Evolutionary conservation across 2,329 filamentous ascomycete species (phyloP), one percentile per base, ranked within the genome.

Genomic region (Leptosphaerulina australis): DNA sequence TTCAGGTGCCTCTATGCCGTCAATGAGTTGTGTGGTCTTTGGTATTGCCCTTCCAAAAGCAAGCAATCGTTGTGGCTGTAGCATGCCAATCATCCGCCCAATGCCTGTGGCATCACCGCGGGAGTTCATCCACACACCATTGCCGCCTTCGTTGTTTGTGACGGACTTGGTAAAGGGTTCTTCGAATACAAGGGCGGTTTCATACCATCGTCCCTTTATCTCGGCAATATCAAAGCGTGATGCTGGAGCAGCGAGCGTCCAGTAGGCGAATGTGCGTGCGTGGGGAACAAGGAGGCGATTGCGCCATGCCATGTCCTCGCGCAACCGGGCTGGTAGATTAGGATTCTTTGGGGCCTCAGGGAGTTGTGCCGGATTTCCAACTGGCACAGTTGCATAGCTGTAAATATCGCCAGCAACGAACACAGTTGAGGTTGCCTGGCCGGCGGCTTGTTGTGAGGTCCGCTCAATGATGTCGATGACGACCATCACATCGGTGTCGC

Each of bases 151-250:
- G 18, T 76, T 75, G 14, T 71, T 65, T 22, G 74, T 65, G 49
- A 76, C 55, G 51, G 53, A 55, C 44, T 69, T 51, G 55, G 68
- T 45, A 64, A 67, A 64, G 9, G 64, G 60, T 4, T 70, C 62
- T 20, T 65, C 60, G 18, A 83, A 75, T 3, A 84, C 69, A 1
- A 79, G 65, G 31, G 73, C 76, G 2, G 79, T 79, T 64, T 85
- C 83, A 64, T 85, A 85, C 83, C 83, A 85, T 8, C 83, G 76
- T 6, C 83, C 83, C 62, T 83, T 83, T 59, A 84, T 68, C 30
- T 83, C 78, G 12, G 74, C 63, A 6, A 83, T 64, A 2, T 73
- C 67, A 7, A 79, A 44, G 11, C 67, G 70, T 1, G 62, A 53
- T 11, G 51, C 51, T 0, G 67, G 52, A 22, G 70, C 56, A 2